A percentile compares a stretch with the other conserved stretches of the same genome.
Evolutionary conservation across 306 rosid species (phyloP).

Genomic region (Cicer yamashitae): DNA sequence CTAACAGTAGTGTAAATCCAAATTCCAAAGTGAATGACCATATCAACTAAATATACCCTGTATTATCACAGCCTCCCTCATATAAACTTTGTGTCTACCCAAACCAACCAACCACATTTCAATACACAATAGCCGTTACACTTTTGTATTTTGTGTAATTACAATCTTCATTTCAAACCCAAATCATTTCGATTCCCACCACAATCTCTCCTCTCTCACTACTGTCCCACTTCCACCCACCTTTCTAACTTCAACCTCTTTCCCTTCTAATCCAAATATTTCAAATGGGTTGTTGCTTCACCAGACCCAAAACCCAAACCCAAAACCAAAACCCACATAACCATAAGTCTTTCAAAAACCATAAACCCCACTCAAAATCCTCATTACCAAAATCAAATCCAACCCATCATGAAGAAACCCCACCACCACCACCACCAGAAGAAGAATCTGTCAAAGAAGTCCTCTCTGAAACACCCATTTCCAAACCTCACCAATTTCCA

Average conservation of each 20-base stretch:
- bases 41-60: no score
- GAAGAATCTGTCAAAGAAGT: slow-evolving; percentile 94
- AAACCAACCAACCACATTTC: no score
- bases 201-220: slow-evolving; percentile 29
- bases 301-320: slow-evolving; percentile 54
- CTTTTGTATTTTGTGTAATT: slow-evolving; percentile 35
- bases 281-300: slow-evolving; percentile 88
- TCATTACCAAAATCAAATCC: slow-evolving; percentile 37
- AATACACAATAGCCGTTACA: slow-evolving; percentile 57
- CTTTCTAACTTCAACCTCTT: slow-evolving; percentile 44
- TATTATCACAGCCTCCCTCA: no score
- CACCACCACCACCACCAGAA: slow-evolving; percentile 43
- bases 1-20: no score
- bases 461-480: slow-evolving; percentile 78
- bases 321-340: slow-evolving; percentile 40
- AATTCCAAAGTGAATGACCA: no score
- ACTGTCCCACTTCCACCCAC: slow-evolving; percentile 26
- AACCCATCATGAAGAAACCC: slow-evolving; percentile 39
- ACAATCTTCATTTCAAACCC: slow-evolving; percentile 38
- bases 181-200: slow-evolving; percentile 38
- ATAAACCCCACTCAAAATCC: slow-evolving; percentile 36
- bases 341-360: slow-evolving; percentile 30
- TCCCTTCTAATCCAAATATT: slow-evolving; percentile 12
- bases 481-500: slow-evolving; percentile 50
- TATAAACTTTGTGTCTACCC: no score